A percentile compares a stretch with the other conserved stretches of the same genome.
These are phyloP conservation scores for Boletus rufocinnamomeus DNA, from an alignment of 768 basidiomycete species.

Conservation along the genomic window DNA sequence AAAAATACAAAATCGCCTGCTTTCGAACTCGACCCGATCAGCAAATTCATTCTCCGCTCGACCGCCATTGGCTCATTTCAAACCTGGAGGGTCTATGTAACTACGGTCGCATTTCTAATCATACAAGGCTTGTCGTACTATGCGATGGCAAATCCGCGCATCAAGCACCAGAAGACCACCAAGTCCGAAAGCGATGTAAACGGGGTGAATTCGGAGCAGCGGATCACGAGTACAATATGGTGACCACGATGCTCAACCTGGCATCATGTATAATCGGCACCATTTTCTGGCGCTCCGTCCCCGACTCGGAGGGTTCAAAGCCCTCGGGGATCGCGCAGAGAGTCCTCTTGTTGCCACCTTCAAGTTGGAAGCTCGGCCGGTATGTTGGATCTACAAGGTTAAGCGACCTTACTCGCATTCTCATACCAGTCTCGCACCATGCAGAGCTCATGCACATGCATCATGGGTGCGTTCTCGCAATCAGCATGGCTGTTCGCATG, in stretches of 20 bases:
- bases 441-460: no score
- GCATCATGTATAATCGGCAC: background rate
- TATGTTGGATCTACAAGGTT: background rate
- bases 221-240: background rate
- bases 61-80: no score
- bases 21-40: slow-evolving; percentile 2
- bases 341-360: background rate
- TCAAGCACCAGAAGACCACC: background rate
- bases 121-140: background rate
- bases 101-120: background rate
- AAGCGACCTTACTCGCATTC: background rate
- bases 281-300: background rate
- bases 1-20: slow-evolving; percentile 9
- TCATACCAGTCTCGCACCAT: background rate
- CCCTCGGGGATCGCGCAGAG: background rate
- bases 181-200: background rate
- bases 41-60: slow-evolving; percentile 31
- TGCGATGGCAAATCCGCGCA: background rate
- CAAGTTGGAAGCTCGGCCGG: no score
- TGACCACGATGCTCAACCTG: no score
- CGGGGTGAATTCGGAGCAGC: background rate
- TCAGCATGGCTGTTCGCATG: background rate
- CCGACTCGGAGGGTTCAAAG: no score
- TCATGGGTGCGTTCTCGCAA: background rate
- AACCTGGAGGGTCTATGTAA: background rate